Evolutionary conservation across 1,139 yeast genomes (phyloP), one percentile per base, ranked within the genome.

Genomic region (Candida glucosophila): DNA sequence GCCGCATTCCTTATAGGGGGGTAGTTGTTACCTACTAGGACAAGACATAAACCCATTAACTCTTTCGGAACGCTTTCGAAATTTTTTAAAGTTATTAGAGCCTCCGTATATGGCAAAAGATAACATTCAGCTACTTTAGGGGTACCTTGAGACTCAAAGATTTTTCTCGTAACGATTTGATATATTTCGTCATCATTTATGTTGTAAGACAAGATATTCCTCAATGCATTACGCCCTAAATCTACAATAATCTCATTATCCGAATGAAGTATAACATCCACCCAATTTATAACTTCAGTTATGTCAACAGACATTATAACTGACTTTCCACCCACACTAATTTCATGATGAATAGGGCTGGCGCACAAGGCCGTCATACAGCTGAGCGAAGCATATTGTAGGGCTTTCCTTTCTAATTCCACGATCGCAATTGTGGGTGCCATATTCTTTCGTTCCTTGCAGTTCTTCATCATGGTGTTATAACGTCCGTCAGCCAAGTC

Each of bases 311-410:
- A 73, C 42, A 78, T 58, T 1, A 70, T 52, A 1, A 66, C 68
- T 5, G 55, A 42, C 14, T 51, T 50, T 12, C 64, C 66, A 7
- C 67, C 58, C 11, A 65, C 61, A 14, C 58, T 59, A 19, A 73
- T 57, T 2, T 61, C 54, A 29, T 73, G 73, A 12, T 67, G 63
- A 7, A 79, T 70, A 5, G 74, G 67, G 14, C 83, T 80, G 3
- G 77, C 69, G 37, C 94, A 78, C 15, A 90, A 55, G 0, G 78
- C 65, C 0, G 95, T 82, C 93, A 92, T 82, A 24, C 94, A 76
- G 35, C 85, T 79, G 27, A 85, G 59, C 0, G 93, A 70, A 1
- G 94, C 68, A 18, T 67, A 57, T 38, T 85, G 88, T 9, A 88
- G 53, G 17, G 78, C 75, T 27, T 76, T 71, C 39, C 73, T 73